phyloP scores from a whole-genome alignment of 768 basidiomycete species.

The Russula emetica region DNA sequence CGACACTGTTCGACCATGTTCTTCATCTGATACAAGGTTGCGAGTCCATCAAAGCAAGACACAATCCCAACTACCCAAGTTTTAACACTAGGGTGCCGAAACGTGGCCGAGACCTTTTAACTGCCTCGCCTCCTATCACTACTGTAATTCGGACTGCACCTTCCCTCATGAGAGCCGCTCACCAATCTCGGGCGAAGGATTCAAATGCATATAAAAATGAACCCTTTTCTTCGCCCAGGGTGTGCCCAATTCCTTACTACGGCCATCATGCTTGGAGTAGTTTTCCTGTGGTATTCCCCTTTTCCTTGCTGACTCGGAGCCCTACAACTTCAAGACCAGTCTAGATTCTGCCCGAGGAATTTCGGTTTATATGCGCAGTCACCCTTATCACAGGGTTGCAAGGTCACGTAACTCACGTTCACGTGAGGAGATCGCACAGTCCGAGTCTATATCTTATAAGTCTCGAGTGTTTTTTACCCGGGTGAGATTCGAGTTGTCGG shows the following conservation, averaged over 20 bases:
- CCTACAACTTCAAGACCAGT: background rate
- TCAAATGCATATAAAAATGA: background rate
- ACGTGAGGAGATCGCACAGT: background rate
- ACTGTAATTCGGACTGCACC: background rate
- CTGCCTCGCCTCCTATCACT: background rate
- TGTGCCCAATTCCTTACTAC: no score
- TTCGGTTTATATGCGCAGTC: background rate
- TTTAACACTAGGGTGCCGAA: background rate
- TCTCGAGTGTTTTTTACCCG: conserved; percentile 18
- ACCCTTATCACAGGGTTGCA: background rate
- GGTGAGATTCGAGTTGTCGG: background rate
- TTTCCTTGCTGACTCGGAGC: background rate
- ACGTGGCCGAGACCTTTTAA: background rate
- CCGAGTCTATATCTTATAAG: background rate
- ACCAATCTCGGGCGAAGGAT: no score
- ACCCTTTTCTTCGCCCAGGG: no score
- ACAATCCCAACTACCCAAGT: no score
- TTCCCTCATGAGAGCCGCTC: no score
- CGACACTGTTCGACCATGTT: no score
- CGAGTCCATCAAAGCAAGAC: background rate
- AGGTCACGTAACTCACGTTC: background rate
- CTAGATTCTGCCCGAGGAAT: background rate
- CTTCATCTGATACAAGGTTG: background rate
- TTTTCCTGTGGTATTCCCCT: background rate
- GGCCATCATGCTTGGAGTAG: background rate